Conservation (phyloP, 2,329 filamentous ascomycete genomes). For the Diaporthe destruens region DNA sequence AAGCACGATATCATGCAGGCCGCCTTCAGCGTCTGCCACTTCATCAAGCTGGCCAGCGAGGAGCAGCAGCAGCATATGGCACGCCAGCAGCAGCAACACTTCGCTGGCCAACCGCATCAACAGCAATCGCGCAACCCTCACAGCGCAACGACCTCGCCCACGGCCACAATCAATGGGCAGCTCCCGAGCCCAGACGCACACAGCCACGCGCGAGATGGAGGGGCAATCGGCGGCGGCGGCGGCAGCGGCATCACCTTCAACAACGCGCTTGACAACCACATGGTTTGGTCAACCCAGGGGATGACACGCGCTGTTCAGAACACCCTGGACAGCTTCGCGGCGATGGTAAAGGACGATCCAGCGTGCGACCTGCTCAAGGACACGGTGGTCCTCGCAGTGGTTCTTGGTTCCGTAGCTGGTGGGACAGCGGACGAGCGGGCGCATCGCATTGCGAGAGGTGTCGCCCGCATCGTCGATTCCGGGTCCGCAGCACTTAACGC, state of each 20-base stretch:
- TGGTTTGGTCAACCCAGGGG: constrained; percentile 58
- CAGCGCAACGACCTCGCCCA: neutral
- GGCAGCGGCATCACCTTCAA: constrained; percentile 51
- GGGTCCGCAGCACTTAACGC: constrained; percentile 59
- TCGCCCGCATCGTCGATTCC: constrained; percentile 59
- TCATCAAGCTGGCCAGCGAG: constrained; percentile 56
- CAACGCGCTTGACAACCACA: constrained; percentile 51
- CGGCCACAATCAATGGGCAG: constrained; percentile 31
- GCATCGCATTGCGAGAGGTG: constrained; percentile 56
- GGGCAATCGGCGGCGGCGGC: constrained; percentile 42
- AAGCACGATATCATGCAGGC: constrained; percentile 68
- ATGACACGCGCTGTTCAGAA: constrained; percentile 61
- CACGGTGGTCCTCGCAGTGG: constrained; percentile 61
- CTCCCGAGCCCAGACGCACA: constrained; percentile 35
- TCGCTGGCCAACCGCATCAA: constrained; percentile 4
- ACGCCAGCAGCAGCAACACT: constrained; percentile 5
- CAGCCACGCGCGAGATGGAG: constrained; percentile 29
- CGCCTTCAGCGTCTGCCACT: constrained; percentile 68
- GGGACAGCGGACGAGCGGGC: constrained; percentile 55
- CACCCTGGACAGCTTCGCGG: constrained; percentile 59
- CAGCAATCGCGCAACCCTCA: neutral
- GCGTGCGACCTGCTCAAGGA: constrained; percentile 63
- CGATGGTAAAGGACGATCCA: constrained; percentile 55
- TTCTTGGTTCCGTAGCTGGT: constrained; percentile 60
- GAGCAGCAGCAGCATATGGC: constrained; percentile 20